Evolutionary conservation across 176 grass and related monocot species (phyloP).

Genomic region (Melocanna baccifera): DNA sequence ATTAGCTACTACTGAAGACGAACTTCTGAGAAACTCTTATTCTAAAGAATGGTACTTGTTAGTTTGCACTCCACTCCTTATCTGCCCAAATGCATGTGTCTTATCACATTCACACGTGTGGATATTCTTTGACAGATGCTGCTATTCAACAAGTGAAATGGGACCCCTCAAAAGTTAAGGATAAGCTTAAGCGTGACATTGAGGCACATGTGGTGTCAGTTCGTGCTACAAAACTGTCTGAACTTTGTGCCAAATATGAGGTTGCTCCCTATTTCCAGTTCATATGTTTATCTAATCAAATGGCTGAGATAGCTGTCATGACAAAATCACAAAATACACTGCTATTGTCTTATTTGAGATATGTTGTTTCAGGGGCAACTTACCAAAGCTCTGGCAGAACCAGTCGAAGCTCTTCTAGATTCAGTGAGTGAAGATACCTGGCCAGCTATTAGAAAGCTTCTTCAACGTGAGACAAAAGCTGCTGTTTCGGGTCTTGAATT

Average conservation of each 20-base stretch:
- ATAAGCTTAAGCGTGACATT: constrained; percentile 92
- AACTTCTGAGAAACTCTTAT: background rate
- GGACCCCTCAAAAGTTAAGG: constrained; percentile 81
- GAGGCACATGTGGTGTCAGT: constrained; percentile 78
- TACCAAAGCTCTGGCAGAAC: constrained; percentile 69
- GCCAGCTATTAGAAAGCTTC: constrained; percentile 88
- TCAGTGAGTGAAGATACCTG: constrained; percentile 79
- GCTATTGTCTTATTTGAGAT: constrained; percentile 4
- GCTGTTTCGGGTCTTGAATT: constrained; percentile 68
- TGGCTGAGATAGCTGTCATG: background rate
- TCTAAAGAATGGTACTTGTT: background rate
- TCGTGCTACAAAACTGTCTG: constrained; percentile 66
- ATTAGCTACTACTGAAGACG: background rate
- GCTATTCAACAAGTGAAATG: constrained; percentile 90
- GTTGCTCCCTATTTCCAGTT: constrained; percentile 39
- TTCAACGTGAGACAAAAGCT: constrained; percentile 70
- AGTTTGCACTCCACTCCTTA: constrained; percentile 6
- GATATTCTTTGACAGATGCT: constrained; percentile 63
- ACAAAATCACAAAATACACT: background rate
- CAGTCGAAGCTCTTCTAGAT: constrained; percentile 89
- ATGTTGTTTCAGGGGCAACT: constrained; percentile 66
- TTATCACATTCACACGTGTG: background rate
- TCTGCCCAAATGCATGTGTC: background rate
- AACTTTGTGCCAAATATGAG: constrained; percentile 84
- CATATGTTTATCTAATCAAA: constrained; percentile 1